Evolutionary conservation across 2,329 filamentous ascomycete species (phyloP).

Genomic region (Corinectria fuckeliana): DNA sequence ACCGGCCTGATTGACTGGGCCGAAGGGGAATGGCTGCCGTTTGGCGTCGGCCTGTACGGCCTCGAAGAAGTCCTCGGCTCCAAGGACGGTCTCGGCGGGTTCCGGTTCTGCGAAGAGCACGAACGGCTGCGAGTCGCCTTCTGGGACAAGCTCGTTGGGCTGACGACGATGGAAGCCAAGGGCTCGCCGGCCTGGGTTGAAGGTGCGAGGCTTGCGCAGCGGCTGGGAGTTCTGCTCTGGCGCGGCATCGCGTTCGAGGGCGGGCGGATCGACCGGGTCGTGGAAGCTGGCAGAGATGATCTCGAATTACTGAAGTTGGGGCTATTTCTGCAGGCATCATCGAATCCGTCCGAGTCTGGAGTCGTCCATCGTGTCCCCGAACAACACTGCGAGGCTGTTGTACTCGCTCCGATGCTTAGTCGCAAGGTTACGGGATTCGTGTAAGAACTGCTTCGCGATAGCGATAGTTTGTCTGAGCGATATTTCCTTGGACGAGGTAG

Average conservation of each 20-base stretch:
- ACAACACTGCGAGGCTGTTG: too few relatives aligned
- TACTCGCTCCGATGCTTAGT: too few relatives aligned
- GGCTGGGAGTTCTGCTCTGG: constrained; percentile 66
- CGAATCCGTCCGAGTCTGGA: too few relatives aligned
- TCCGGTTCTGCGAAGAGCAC: constrained; percentile 54
- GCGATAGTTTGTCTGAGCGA: too few relatives aligned
- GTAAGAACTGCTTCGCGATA: too few relatives aligned
- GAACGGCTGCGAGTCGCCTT: constrained; percentile 53
- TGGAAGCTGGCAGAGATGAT: constrained; percentile 56
- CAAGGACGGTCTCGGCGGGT: constrained; percentile 42
- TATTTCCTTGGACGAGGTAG: too few relatives aligned
- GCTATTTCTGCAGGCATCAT: constrained; percentile 24
- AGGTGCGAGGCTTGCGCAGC: constrained; percentile 42
- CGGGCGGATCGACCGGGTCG: constrained; percentile 63
- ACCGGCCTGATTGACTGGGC: constrained; percentile 69
- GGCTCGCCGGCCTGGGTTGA: constrained; percentile 7
- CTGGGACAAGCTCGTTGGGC: constrained; percentile 52
- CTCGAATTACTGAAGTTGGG: constrained; percentile 61
- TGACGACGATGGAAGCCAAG: constrained; percentile 29
- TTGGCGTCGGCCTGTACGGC: constrained; percentile 66
- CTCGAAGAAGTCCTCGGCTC: constrained; percentile 65
- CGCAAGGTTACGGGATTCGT: too few relatives aligned
- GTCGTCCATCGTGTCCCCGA: too few relatives aligned
- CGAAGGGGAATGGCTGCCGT: constrained; percentile 66
- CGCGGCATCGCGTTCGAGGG: constrained; percentile 69